phyloP scores from a whole-genome alignment of 129 eudicot species.

The Flaveria robusta region DNA sequence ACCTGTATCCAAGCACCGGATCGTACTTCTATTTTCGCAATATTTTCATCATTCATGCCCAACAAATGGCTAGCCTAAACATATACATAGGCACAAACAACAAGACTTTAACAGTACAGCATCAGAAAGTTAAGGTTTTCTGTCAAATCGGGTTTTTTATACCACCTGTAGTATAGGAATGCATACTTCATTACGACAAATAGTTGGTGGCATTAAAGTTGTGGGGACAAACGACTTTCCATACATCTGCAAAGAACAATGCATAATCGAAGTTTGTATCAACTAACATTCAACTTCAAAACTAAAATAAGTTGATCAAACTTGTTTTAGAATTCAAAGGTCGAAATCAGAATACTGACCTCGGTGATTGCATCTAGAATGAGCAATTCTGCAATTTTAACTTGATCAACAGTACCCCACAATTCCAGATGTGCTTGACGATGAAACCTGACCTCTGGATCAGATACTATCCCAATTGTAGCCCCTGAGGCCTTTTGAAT shows the following conservation, averaged over 20 bases:
- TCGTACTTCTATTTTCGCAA: conserved; percentile 6
- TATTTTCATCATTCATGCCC: not conserved
- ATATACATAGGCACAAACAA: not conserved
- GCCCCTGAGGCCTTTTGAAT: conserved; percentile 15
- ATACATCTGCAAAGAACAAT: not conserved
- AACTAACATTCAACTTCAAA: not conserved
- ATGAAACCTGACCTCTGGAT: not conserved
- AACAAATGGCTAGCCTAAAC: not conserved
- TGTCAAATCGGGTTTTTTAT: not conserved
- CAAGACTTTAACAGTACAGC: not conserved
- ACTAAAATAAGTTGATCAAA: not conserved
- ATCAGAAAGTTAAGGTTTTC: not conserved
- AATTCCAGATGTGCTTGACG: conserved; percentile 10
- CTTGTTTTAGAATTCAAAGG: not conserved
- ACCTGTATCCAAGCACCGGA: conserved; percentile 25
- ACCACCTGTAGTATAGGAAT: conserved; percentile 6
- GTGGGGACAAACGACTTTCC: not conserved
- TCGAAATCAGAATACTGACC: not conserved
- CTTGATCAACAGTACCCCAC: conserved; percentile 7
- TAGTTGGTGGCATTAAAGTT: conserved; percentile 3
- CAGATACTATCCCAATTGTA: conserved; percentile 6
- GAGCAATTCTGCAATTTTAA: conserved; percentile 21
- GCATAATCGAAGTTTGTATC: not conserved
- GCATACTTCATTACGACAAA: conserved; percentile 8
- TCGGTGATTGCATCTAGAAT: conserved; percentile 20